phyloP scores from a whole-genome alignment of 306 rosid genomes.

The Gastrolobium bilobum region DNA sequence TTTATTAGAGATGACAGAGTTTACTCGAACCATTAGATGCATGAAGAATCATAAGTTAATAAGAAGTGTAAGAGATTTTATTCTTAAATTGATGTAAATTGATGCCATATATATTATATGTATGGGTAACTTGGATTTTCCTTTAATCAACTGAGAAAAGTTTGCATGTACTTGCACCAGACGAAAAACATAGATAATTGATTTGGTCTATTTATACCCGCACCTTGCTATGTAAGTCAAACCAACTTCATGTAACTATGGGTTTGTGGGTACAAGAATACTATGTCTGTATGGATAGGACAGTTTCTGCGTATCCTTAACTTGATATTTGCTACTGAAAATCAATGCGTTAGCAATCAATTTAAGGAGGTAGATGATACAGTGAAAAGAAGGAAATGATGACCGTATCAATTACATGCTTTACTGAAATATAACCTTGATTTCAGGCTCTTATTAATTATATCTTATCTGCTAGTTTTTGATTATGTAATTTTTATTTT shows the following conservation, averaged over 20 bases:
- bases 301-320: background rate
- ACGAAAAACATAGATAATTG: background rate
- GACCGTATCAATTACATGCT: conserved; percentile 11
- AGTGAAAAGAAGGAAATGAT: background rate
- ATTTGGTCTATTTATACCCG: background rate
- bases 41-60: no score
- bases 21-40: no score
- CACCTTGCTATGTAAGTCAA: background rate
- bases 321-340: conserved; percentile 12
- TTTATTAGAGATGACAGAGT: no score
- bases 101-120: no score
- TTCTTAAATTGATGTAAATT: no score
- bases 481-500: background rate
- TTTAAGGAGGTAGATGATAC: conserved; percentile 13
- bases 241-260: background rate
- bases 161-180: background rate
- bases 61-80: no score
- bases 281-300: background rate
- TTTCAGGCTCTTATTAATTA: background rate
- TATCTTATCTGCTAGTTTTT: background rate
- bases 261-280: background rate
- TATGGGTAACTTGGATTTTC: background rate
- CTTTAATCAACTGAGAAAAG: background rate
- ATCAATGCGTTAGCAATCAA: conserved; percentile 2
- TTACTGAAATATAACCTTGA: conserved; percentile 4